Evolutionary conservation across 2,329 filamentous ascomycete species (phyloP).

Genomic region (Zelopaecilomyces penicillatus): DNA sequence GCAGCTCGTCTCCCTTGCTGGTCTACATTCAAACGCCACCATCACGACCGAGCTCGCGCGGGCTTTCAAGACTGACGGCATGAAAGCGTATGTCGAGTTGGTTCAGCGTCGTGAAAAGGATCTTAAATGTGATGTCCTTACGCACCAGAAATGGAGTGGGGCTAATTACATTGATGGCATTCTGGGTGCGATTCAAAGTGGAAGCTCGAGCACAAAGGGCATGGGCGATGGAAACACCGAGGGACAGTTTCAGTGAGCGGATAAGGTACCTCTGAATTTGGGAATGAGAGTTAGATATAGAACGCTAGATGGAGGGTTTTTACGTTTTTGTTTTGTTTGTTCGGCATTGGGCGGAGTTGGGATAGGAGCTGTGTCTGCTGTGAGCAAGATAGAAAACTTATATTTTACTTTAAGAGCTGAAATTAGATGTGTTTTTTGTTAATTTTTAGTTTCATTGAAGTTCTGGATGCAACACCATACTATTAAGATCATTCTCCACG

Average conservation of each 20-base stretch:
- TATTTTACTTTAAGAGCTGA: too few species aligned
- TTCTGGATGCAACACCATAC: too few species aligned
- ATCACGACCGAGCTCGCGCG: conserved; percentile 66
- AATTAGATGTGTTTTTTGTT: too few species aligned
- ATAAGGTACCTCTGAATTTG: conserved; percentile 5
- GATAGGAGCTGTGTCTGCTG: not conserved
- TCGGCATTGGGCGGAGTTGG: conserved; percentile 15
- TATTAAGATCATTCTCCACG: too few species aligned
- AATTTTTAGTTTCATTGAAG: too few species aligned
- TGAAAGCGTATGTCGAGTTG: conserved; percentile 94
- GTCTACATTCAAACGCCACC: conserved; percentile 56
- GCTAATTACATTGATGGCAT: conserved; percentile 77
- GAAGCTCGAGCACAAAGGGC: conserved; percentile 79
- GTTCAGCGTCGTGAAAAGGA: conserved; percentile 89
- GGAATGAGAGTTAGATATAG: too few species aligned
- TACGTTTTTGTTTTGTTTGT: too few species aligned
- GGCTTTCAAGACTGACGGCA: conserved; percentile 81
- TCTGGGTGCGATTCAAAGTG: conserved; percentile 81
- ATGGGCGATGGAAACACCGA: conserved; percentile 96
- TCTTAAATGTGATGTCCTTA: conserved; percentile 81
- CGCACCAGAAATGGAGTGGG: conserved; percentile 80
- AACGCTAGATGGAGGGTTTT: not conserved
- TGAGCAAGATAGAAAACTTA: too few species aligned
- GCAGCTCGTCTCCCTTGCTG: conserved; percentile 61
- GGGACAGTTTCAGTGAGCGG: conserved; percentile 47